Percentiles rank a stretch among this genome's conserved stretches.
phyloP scores from a whole-genome alignment of 1,284 basidiomycete species.

The Puccinia hordei region DNA sequence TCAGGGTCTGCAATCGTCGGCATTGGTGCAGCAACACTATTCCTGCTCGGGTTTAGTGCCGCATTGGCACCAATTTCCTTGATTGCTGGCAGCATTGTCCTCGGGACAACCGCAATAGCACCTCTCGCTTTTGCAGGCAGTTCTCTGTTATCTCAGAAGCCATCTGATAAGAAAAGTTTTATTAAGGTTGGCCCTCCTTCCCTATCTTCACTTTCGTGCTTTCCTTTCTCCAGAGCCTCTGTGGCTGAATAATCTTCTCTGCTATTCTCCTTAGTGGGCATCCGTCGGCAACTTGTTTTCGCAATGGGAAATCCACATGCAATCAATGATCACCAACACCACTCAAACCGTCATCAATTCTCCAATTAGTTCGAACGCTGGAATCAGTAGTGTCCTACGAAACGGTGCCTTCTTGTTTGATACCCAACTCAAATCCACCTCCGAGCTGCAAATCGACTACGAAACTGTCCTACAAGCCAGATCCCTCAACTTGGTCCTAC shows the following conservation, averaged over 20 bases:
- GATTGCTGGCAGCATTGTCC: neutral
- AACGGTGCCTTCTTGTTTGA: conserved; percentile 42
- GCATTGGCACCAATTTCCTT: neutral
- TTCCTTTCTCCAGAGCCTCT: too few species aligned
- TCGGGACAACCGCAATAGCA: neutral
- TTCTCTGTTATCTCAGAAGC: neutral
- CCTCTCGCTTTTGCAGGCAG: conserved; percentile 5
- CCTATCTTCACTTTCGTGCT: too few species aligned
- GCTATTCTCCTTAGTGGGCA: conserved; percentile 19
- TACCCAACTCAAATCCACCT: conserved; percentile 16
- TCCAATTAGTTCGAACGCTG: conserved; percentile 23
- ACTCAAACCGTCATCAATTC: conserved; percentile 44
- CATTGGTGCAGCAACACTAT: neutral
- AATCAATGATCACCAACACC: conserved; percentile 36
- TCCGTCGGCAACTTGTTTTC: conserved; percentile 32
- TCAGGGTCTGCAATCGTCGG: conserved; percentile 18
- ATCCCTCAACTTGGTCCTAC: conserved; percentile 30
- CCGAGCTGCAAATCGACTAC: conserved; percentile 22
- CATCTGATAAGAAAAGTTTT: conserved; percentile 34
- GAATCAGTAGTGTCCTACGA: conserved; percentile 25
- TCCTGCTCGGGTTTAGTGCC: neutral
- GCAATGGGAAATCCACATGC: conserved; percentile 45
- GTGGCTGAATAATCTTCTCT: neutral
- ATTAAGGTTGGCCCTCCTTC: conserved; percentile 21
- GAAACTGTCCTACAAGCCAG: conserved; percentile 37